A percentile compares a stretch with the other conserved stretches of the same genome.
Evolutionary conservation across 2,329 filamentous ascomycete species (phyloP).

Genomic region (Ophiostoma sp.): DNA sequence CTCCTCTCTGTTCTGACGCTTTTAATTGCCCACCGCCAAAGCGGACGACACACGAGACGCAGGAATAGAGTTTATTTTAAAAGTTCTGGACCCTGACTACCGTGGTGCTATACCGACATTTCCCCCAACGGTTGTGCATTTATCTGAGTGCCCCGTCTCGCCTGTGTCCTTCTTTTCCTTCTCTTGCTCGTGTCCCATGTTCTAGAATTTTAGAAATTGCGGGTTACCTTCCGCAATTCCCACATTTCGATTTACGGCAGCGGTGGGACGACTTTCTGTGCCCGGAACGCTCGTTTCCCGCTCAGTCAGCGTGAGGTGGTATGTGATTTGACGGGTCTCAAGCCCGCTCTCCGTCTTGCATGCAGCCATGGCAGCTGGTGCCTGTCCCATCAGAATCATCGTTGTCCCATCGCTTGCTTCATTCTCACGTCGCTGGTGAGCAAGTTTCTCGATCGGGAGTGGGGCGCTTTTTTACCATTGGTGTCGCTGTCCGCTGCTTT

Average conservation of each 20-base stretch:
- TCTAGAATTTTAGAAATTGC: neutral
- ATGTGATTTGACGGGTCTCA: neutral
- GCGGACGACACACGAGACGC: neutral
- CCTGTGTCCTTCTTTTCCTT: neutral
- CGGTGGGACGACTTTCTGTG: neutral
- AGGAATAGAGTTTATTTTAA: neutral
- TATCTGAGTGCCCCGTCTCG: neutral
- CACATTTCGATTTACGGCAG: neutral
- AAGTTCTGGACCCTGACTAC: neutral
- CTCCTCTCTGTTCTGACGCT: neutral
- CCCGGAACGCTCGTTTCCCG: neutral
- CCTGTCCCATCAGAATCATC: neutral
- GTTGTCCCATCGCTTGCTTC: neutral
- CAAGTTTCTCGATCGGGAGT: constrained; percentile 16
- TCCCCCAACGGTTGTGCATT: neutral
- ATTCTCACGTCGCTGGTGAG: neutral
- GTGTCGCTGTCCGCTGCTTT: neutral
- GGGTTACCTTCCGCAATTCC: neutral
- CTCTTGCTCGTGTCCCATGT: neutral
- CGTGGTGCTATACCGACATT: neutral
- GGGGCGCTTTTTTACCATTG: neutral
- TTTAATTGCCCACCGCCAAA: neutral
- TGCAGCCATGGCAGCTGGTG: neutral
- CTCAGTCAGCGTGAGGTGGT: constrained; percentile 6
- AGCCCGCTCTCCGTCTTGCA: neutral